These are phyloP conservation scores for Termitomyces sp. DNA, from an alignment of 768 basidiomycete genomes.

Conservation along the genomic window DNA sequence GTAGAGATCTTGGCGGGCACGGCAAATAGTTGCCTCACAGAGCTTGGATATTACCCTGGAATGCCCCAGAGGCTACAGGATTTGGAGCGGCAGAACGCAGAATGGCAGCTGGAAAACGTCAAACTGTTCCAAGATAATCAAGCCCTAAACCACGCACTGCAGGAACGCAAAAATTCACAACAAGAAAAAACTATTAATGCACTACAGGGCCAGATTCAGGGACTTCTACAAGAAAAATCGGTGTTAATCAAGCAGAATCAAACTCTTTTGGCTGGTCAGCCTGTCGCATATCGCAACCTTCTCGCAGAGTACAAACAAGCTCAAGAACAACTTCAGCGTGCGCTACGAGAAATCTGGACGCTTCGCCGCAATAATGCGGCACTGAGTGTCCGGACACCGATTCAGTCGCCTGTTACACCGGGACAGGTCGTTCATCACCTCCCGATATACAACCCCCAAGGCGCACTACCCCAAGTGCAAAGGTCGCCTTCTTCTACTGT, in stretches of 20 bases:
- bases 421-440: background rate
- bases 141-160: constrained; percentile 21
- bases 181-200: constrained; percentile 16
- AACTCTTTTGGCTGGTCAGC: constrained; percentile 10
- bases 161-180: constrained; percentile 17
- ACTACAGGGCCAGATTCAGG: constrained; percentile 19
- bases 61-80: constrained; percentile 32
- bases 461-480: background rate
- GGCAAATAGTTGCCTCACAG: constrained; percentile 40
- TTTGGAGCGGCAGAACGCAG: constrained; percentile 24
- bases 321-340: constrained; percentile 10
- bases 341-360: constrained; percentile 15
- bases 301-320: constrained; percentile 15
- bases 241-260: constrained; percentile 15
- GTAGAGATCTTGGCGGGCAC: constrained; percentile 40
- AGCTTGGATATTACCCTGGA: constrained; percentile 42
- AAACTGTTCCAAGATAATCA: constrained; percentile 37
- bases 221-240: constrained; percentile 16
- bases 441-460: background rate
- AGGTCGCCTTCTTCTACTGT: background rate
- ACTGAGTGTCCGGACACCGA: background rate
- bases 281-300: constrained; percentile 15
- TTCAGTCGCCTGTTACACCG: constrained; percentile 1
- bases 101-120: constrained; percentile 31
- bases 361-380: constrained; percentile 13